Evolutionary conservation across 176 grass and related monocot species (phyloP).

Genomic region (Musa acuminata): DNA sequence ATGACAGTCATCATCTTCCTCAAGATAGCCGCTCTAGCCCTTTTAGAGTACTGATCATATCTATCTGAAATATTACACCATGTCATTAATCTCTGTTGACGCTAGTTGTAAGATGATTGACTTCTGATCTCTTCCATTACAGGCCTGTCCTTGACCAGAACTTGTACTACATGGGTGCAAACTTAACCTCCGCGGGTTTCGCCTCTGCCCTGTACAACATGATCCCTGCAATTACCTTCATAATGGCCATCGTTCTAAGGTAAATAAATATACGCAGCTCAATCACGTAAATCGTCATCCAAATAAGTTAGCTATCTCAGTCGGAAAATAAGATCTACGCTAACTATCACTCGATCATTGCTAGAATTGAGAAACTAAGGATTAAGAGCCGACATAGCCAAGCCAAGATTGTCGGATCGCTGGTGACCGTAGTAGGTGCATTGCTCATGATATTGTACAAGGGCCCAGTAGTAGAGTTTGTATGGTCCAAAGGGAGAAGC

Average conservation of each 20-base stretch:
- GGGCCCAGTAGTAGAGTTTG: constrained; percentile 54
- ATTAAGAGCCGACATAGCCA: constrained; percentile 62
- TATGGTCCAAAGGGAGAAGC: constrained; percentile 49
- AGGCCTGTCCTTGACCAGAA: constrained; percentile 20
- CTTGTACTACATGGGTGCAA: constrained; percentile 19
- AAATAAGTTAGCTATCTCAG: background rate
- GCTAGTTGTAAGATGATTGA: background rate
- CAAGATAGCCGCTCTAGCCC: constrained; percentile 7
- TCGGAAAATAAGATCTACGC: background rate
- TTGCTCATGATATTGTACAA: constrained; percentile 88
- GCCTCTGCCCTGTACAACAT: constrained; percentile 17
- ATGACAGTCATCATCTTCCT: constrained; percentile 1
- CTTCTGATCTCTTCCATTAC: background rate
- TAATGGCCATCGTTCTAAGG: constrained; percentile 12
- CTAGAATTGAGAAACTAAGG: constrained; percentile 58
- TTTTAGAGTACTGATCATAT: constrained; percentile 8
- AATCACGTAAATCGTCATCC: background rate
- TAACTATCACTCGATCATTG: background rate
- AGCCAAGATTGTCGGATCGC: constrained; percentile 65
- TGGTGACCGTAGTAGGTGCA: constrained; percentile 55
- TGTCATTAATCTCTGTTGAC: background rate
- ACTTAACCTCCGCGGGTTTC: constrained; percentile 8
- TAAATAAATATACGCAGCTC: background rate
- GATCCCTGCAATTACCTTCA: constrained; percentile 13
- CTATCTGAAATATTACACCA: background rate